Base-by-base conservation (phyloP, 495 filamentous ascomycete genomes). In the Haplographium delicatum region DNA sequence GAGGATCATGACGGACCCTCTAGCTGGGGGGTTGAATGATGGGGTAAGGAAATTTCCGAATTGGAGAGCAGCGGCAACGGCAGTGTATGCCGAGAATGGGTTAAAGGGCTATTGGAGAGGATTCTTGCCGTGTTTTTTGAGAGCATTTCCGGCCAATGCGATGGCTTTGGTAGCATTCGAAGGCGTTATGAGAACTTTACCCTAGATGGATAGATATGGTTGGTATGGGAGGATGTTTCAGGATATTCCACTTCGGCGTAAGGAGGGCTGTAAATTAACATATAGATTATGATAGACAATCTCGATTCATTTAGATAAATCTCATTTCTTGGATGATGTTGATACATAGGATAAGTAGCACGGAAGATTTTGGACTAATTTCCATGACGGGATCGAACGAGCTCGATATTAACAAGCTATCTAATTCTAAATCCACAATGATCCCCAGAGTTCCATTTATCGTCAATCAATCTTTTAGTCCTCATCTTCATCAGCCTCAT, bases 121-220 rank as follows among this genome's bases (percentile, higher is more conserved):
- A 1, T 98, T 98, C 61, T 49, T 91, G 54, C 93, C 93, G 0
- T 96, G 91, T 63, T 94, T 96, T 64, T 64, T 96, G 49, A 76
- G 93, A 61, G 93, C 93, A 10, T 98, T 98, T 67, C 93, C 93
- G 39, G 93, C 93, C 42, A 98, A 98, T 72, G 91, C 91, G 1
- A 83, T 91, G 79, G 91, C 91, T 8, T 62, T 98, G 65, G 80
- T 95, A 49, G 91, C 86, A 28, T 96, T 95, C 73, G 91, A 98
- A 68, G 88, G 81, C 7, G 88, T 85, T 45, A 94, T 96, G 90
- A 78, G 91, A 58, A 69, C 72, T 40, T 70, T 96, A 65, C 85
- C 86, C 42, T 78, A 64, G 57, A 18, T n/a, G 13, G 5, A 16
- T 38, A 39, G 28, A 61, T 24, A 9, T 39, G 18, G 13, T 38